Conservation (phyloP, 148 eudicot genomes). For the Linanthus parryae region DNA sequence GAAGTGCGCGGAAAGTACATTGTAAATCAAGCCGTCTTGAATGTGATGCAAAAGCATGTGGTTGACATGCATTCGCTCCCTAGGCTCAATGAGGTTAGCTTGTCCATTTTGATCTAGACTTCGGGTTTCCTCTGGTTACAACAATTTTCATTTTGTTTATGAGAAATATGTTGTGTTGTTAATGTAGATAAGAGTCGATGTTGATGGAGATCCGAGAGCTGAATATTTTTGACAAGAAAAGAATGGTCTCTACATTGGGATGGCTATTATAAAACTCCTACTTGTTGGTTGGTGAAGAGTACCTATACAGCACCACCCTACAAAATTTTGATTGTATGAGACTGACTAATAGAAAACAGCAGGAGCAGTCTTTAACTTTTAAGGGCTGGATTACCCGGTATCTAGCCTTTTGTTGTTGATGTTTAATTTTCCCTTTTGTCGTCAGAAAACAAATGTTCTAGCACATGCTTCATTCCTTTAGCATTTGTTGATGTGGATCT, state of each 20-base stretch:
- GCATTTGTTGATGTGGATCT: too few relatives aligned
- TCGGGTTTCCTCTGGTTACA: background rate
- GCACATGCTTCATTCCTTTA: too few relatives aligned
- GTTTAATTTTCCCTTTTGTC: too few relatives aligned
- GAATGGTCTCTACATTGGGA: conserved; percentile 86
- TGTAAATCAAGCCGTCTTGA: conserved; percentile 50
- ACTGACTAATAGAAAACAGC: too few relatives aligned
- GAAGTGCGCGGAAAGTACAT: conserved; percentile 90
- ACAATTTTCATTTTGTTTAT: background rate
- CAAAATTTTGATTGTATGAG: too few relatives aligned
- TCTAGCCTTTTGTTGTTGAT: too few relatives aligned
- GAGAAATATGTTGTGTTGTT: background rate
- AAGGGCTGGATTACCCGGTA: too few relatives aligned
- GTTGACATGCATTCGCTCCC: conserved; percentile 97
- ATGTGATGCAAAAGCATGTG: conserved; percentile 82
- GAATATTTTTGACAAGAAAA: conserved; percentile 98
- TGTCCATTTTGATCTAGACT: too few relatives aligned
- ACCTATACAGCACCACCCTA: too few relatives aligned
- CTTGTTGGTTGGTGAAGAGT: conserved; percentile 86
- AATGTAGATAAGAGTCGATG: conserved; percentile 81
- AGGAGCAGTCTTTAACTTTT: too few relatives aligned
- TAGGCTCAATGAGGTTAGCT: conserved; percentile 88
- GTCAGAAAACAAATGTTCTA: too few relatives aligned
- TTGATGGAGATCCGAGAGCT: conserved; percentile 91
- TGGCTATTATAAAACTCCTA: conserved; percentile 85